These are phyloP conservation scores for Colletotrichum simmondsii DNA, from an alignment of 2,329 filamentous ascomycete species.

Conservation along the genomic window DNA sequence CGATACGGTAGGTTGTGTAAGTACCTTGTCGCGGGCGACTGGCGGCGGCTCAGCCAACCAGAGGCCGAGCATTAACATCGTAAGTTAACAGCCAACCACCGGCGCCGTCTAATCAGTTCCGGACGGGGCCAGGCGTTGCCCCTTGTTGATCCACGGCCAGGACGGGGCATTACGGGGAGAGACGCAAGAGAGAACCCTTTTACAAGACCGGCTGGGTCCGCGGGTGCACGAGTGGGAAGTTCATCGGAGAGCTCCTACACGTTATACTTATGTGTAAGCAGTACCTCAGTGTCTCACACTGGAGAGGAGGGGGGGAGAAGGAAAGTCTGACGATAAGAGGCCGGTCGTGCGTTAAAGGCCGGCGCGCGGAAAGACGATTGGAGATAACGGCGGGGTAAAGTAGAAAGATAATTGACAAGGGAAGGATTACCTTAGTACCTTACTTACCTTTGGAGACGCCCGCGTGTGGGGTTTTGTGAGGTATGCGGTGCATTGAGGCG, in stretches of 20 bases:
- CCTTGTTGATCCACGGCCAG: conserved; percentile 15
- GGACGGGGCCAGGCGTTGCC: not conserved
- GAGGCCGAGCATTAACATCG: conserved; percentile 11
- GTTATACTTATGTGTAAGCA: conserved; percentile 28
- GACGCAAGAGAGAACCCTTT: not conserved
- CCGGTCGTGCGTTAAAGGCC: not conserved
- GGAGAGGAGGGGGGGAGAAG: not conserved
- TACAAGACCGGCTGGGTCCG: conserved; percentile 3
- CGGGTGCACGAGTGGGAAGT: conserved; percentile 4
- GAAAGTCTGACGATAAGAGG: conserved; percentile 18
- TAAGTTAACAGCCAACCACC: conserved; percentile 10
- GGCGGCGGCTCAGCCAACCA: conserved; percentile 19
- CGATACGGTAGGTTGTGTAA: not conserved
- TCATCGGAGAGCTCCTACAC: conserved; percentile 26
- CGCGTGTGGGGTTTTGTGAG: conserved; percentile 23
- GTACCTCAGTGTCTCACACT: not conserved
- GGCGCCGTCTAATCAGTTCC: not conserved
- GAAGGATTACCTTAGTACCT: conserved; percentile 2
- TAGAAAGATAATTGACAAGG: conserved; percentile 20
- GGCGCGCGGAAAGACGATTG: not conserved
- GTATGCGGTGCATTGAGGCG: not conserved
- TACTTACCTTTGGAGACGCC: conserved; percentile 13
- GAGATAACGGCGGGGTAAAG: conserved; percentile 35
- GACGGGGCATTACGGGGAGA: not conserved
- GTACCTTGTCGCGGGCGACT: no score